Conservation (phyloP, 176 grass and related monocot species). For the Themeda triandra region DNA sequence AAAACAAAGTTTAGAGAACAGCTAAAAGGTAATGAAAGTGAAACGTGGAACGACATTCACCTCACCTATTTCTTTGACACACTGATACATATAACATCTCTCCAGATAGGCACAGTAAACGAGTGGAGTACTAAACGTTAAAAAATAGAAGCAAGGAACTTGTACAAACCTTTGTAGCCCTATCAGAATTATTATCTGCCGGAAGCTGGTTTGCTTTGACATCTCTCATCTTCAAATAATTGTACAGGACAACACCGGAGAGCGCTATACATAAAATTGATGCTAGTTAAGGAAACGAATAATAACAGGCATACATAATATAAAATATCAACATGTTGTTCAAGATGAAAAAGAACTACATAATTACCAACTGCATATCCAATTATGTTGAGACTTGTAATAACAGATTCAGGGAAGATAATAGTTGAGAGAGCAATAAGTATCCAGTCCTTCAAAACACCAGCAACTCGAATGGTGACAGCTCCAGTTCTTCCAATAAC, state of each 20-base stretch:
- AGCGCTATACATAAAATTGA: conserved; percentile 54
- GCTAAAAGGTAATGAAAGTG: background rate
- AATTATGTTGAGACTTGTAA: conserved; percentile 98
- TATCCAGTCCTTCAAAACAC: conserved; percentile 99
- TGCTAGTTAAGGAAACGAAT: conserved; percentile 20
- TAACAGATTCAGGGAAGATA: conserved; percentile 95
- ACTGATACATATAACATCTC: conserved; percentile 4
- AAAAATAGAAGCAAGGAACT: background rate
- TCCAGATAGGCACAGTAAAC: conserved; percentile 7
- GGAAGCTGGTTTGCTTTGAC: conserved; percentile 67
- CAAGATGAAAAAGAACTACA: conserved; percentile 12
- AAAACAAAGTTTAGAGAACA: background rate
- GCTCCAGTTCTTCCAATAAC: conserved; percentile 98
- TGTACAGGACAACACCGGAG: conserved; percentile 94
- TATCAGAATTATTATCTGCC: conserved; percentile 56
- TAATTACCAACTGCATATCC: conserved; percentile 94
- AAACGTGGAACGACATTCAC: background rate
- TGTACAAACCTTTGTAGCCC: conserved; percentile 54
- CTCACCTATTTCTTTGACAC: background rate
- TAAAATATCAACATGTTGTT: conserved; percentile 21
- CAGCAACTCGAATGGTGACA: conserved; percentile 94
- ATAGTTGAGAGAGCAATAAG: conserved; percentile 94
- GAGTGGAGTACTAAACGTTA: conserved; percentile 5
- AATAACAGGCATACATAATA: background rate
- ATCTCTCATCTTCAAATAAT: conserved; percentile 99